These are phyloP conservation scores for Cochlearia excelsa DNA, from an alignment of 345 rosid genomes.

Conservation along the genomic window DNA sequence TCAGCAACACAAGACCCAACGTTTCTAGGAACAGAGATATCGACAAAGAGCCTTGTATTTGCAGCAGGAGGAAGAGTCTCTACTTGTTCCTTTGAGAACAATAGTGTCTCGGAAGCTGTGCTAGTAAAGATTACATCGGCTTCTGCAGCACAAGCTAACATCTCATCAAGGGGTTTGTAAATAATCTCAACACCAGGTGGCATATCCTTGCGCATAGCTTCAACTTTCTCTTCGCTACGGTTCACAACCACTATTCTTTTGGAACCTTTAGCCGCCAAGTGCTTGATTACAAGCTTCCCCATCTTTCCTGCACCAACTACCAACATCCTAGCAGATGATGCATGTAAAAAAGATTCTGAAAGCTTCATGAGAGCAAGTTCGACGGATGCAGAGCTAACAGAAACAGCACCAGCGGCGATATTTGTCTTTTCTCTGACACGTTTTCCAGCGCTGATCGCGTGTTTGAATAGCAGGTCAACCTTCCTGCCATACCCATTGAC, in stretches of 20 bases:
- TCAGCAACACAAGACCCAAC: conserved; percentile 75
- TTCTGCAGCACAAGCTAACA: conserved; percentile 73
- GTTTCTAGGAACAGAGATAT: conserved; percentile 89
- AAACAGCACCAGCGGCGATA: conserved; percentile 72
- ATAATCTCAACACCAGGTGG: conserved; percentile 55
- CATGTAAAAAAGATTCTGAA: conserved; percentile 35
- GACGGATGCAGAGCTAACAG: conserved; percentile 80
- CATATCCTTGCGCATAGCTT: conserved; percentile 65
- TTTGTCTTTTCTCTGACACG: conserved; percentile 70
- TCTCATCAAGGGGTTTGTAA: conserved; percentile 62
- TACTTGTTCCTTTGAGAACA: conserved; percentile 69
- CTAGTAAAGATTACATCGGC: conserved; percentile 92
- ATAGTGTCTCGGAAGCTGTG: conserved; percentile 78
- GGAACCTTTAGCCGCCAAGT: conserved; percentile 75
- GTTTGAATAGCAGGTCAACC: conserved; percentile 64
- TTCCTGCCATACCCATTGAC: conserved; percentile 69
- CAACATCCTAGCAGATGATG: conserved; percentile 51
- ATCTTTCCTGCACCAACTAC: conserved; percentile 77
- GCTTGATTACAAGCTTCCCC: conserved; percentile 83
- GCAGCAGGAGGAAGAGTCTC: conserved; percentile 56
- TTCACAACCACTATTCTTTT: conserved; percentile 58
- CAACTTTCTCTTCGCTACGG: conserved; percentile 75
- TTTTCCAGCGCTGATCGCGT: conserved; percentile 67
- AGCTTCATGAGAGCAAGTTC: conserved; percentile 69
- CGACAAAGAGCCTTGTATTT: conserved; percentile 69